Conservation (phyloP, 2,329 filamentous ascomycete genomes). For the Colletotrichum agaves region DNA sequence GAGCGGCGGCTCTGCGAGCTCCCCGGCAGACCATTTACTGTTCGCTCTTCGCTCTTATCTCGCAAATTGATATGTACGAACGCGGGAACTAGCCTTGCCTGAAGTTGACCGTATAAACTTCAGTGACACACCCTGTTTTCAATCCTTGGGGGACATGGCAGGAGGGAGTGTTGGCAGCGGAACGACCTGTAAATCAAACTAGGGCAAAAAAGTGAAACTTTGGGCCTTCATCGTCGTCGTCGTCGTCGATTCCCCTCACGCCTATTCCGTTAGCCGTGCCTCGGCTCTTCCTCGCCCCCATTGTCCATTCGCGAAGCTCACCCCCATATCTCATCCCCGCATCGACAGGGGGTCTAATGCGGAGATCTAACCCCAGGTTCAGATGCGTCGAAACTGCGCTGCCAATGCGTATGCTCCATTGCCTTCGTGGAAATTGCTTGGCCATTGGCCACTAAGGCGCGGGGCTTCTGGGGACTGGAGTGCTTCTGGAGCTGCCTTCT, state of each 20-base stretch:
- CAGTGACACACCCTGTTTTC: too few species aligned
- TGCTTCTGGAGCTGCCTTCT: constrained; percentile 7
- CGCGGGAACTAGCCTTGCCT: background rate
- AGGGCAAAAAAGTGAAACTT: background rate
- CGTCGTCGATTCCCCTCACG: constrained; percentile 9
- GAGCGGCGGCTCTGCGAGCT: background rate
- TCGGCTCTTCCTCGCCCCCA: constrained; percentile 9
- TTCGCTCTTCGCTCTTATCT: background rate
- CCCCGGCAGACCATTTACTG: background rate
- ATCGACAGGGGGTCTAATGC: constrained; percentile 32
- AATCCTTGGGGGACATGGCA: too few species aligned
- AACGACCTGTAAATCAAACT: constrained; percentile 32
- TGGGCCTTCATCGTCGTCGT: background rate
- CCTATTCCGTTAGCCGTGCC: constrained; percentile 18
- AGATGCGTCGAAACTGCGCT: constrained; percentile 11
- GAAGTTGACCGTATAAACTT: too few species aligned
- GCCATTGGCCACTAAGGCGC: constrained; percentile 20
- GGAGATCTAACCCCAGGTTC: constrained; percentile 28
- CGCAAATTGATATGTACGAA: constrained; percentile 7
- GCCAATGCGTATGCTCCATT: background rate
- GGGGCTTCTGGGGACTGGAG: constrained; percentile 19
- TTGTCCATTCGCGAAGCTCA: constrained; percentile 14
- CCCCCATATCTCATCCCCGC: constrained; percentile 20
- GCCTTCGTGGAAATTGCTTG: constrained; percentile 7
- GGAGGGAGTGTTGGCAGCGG: background rate